Percentiles rank a stretch among this genome's conserved stretches.
Conservation (phyloP, 345 rosid species). For the Clausena lansium region DNA sequence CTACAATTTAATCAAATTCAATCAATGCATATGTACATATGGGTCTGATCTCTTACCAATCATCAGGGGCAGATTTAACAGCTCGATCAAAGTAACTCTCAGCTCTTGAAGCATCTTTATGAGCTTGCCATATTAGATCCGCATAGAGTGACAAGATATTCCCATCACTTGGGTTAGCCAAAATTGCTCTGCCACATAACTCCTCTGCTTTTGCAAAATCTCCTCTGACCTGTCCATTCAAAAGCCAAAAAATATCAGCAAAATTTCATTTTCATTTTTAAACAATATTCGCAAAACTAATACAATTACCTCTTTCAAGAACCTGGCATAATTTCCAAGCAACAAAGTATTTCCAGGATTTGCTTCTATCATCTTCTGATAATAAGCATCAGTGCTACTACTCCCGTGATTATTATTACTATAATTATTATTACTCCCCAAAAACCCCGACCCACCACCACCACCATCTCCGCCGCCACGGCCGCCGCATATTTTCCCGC, state of each 20-base stretch:
- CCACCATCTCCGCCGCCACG: conserved; percentile 30
- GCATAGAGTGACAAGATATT: conserved; percentile 54
- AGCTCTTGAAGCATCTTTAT: conserved; percentile 51
- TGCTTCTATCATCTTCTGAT: conserved; percentile 49
- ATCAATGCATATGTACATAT: not conserved
- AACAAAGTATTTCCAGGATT: conserved; percentile 55
- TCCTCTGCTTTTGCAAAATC: conserved; percentile 64
- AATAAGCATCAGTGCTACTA: conserved; percentile 54
- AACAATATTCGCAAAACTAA: not conserved
- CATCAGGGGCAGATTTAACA: conserved; percentile 51
- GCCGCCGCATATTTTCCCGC: conserved; percentile 23
- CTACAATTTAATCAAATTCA: not conserved
- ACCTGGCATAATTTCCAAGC: conserved; percentile 66
- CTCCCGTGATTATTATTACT: conserved; percentile 24
- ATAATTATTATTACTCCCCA: conserved; percentile 8
- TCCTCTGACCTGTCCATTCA: conserved; percentile 42
- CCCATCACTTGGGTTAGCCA: conserved; percentile 61
- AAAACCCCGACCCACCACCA: conserved; percentile 21
- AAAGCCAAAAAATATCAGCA: not conserved
- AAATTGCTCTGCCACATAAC: conserved; percentile 59
- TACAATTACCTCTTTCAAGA: conserved; percentile 57
- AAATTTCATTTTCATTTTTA: not conserved
- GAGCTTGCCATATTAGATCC: conserved; percentile 56
- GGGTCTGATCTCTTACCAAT: conserved; percentile 41
- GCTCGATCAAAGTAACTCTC: conserved; percentile 58